Evolutionary conservation across 768 basidiomycete genomes (phyloP).

Genomic region (Leccinum broughii): DNA sequence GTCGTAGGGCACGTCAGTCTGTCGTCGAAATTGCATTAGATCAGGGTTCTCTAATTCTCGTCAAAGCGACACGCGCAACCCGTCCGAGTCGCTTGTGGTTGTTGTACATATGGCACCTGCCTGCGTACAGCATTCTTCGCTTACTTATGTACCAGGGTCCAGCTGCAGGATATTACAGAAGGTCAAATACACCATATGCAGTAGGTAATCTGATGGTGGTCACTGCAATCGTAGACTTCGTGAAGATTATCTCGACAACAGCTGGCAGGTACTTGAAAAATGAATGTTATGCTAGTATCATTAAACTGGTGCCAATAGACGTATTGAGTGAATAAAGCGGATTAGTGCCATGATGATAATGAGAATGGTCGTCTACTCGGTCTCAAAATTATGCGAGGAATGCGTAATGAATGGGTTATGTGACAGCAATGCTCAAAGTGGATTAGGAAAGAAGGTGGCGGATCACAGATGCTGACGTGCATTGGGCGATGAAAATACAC

Average conservation of each 20-base stretch:
- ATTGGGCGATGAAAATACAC: conserved; percentile 19
- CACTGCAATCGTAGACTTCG: conserved; percentile 13
- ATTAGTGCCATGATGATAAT: conserved; percentile 35
- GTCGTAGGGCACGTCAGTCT: conserved; percentile 11
- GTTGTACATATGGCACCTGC: background rate
- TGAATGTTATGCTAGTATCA: conserved; percentile 30
- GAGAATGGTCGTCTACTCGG: conserved; percentile 29
- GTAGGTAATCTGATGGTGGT: background rate
- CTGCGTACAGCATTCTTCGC: conserved; percentile 11
- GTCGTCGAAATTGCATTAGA: background rate
- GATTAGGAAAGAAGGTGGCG: conserved; percentile 22
- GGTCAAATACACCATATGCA: background rate
- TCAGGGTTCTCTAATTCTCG: background rate
- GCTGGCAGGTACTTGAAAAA: conserved; percentile 23
- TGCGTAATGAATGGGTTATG: conserved; percentile 39
- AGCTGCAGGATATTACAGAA: background rate
- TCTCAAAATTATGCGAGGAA: conserved; percentile 33
- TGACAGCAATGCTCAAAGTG: conserved; percentile 39
- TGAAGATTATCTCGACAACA: conserved; percentile 8
- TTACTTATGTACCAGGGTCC: conserved; percentile 20
- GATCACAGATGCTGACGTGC: conserved; percentile 30
- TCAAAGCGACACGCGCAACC: conserved; percentile 1
- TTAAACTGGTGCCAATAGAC: conserved; percentile 31
- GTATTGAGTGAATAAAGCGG: conserved; percentile 32
- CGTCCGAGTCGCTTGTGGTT: background rate